Evolutionary conservation across 768 basidiomycete genomes (phyloP).

Genomic region (Podaxis sp.): DNA sequence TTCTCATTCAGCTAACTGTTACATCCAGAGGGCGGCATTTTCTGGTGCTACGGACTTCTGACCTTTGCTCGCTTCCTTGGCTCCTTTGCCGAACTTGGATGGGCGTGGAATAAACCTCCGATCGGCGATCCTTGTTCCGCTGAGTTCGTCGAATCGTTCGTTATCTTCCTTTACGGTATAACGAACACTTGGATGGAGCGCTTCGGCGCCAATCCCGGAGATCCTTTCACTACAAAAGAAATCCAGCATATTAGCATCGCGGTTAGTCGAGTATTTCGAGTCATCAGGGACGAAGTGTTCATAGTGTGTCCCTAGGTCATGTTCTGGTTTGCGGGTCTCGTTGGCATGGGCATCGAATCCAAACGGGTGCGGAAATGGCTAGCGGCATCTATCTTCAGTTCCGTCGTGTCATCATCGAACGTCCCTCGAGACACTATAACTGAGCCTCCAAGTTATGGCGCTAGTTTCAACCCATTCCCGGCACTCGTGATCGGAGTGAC

Average conservation of each 20-base stretch:
- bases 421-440: slow-evolving; percentile 41
- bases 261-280: slow-evolving; percentile 34
- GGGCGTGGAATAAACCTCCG: slow-evolving; percentile 90
- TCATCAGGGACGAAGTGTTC: not conserved
- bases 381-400: slow-evolving; percentile 49
- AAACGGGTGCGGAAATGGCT: slow-evolving; percentile 72
- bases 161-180: slow-evolving; percentile 86
- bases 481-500: slow-evolving; percentile 93
- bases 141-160: slow-evolving; percentile 73
- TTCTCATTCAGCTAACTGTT: slow-evolving; percentile 7
- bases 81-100: slow-evolving; percentile 80
- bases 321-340: slow-evolving; percentile 92
- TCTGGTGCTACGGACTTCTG: slow-evolving; percentile 87
- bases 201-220: slow-evolving; percentile 77
- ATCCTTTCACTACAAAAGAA: slow-evolving; percentile 87
- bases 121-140: slow-evolving; percentile 51
- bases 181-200: slow-evolving; percentile 98
- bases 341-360: slow-evolving; percentile 92
- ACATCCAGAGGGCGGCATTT: slow-evolving; percentile 80
- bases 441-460: slow-evolving; percentile 72
- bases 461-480: slow-evolving; percentile 89
- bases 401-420: slow-evolving; percentile 23
- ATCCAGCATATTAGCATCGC: slow-evolving; percentile 95
- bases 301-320: slow-evolving; percentile 54
- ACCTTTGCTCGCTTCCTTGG: slow-evolving; percentile 96